Evolutionary conservation across 129 eudicot species (phyloP).

Genomic region (sunflower (Helianthus annuus)): HanXRQr2.0-SUNRISE NC_035447.2:17714529-17715028

Average conservation of each 20-base stretch:
- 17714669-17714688: slow-evolving; percentile 62
- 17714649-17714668: slow-evolving; percentile 48
- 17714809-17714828: slow-evolving; percentile 36
- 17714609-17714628: slow-evolving; percentile 19
- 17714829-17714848: slow-evolving; percentile 42
- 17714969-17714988: slow-evolving; percentile 35
- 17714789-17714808: slow-evolving; percentile 38
- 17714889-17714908: slow-evolving; percentile 41
- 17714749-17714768: slow-evolving; percentile 49
- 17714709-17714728: slow-evolving; percentile 42
- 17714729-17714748: slow-evolving; percentile 63
- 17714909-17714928: slow-evolving; percentile 35
- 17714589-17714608: slow-evolving; percentile 21
- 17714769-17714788: slow-evolving; percentile 55
- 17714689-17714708: slow-evolving; percentile 42
- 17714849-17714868: slow-evolving; percentile 50
- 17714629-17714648: slow-evolving; percentile 1
- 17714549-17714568: slow-evolving; percentile 26
- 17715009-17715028: slow-evolving; percentile 55
- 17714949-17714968: slow-evolving; percentile 63
- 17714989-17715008: slow-evolving; percentile 50
- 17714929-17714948: slow-evolving; percentile 72
- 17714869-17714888: slow-evolving; percentile 52
- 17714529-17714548: slow-evolving; percentile 26
- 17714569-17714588: slow-evolving; percentile 23